These are phyloP conservation scores for Volvox africanus DNA, from an alignment of 139 green algal species.

Conservation along the genomic window DNA sequence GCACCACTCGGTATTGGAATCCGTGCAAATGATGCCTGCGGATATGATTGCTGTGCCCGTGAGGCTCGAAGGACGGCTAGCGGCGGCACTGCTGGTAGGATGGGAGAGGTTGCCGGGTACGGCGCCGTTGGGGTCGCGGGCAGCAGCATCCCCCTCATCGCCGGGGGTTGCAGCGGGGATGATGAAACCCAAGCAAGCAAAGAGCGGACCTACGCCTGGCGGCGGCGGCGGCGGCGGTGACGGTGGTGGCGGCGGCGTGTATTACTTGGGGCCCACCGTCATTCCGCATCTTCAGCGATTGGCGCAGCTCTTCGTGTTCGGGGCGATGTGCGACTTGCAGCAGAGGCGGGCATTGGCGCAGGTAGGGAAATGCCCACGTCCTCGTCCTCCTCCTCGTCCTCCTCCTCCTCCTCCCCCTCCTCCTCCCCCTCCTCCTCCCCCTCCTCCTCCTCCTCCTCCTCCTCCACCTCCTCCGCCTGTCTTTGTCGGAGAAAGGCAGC, in stretches of 20 bases:
- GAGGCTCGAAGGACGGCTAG: not conserved
- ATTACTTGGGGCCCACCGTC: not conserved
- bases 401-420: too few relatives aligned
- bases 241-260: too few relatives aligned
- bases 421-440: too few relatives aligned
- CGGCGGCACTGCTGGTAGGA: slow-evolving; percentile 3
- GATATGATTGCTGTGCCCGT: not conserved
- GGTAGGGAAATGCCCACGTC: not conserved
- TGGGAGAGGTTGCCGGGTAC: not conserved
- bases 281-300: not conserved
- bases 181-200: not conserved
- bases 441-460: too few relatives aligned
- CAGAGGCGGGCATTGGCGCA: not conserved
- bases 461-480: too few relatives aligned
- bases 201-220: not conserved
- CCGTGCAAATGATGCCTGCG: not conserved
- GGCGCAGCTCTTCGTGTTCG: slow-evolving; percentile 22
- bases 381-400: too few relatives aligned
- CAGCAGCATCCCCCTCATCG: not conserved
- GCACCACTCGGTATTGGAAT: not conserved
- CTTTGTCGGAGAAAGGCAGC: too few relatives aligned
- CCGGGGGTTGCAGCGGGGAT: not conserved
- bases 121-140: not conserved
- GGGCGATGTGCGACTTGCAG: not conserved
- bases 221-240: not conserved